A percentile compares a stretch with the other conserved stretches of the same genome.
Conservation (phyloP, 164 flowering plant genomes). For the Kalanchoe fedtschenkoi region DNA sequence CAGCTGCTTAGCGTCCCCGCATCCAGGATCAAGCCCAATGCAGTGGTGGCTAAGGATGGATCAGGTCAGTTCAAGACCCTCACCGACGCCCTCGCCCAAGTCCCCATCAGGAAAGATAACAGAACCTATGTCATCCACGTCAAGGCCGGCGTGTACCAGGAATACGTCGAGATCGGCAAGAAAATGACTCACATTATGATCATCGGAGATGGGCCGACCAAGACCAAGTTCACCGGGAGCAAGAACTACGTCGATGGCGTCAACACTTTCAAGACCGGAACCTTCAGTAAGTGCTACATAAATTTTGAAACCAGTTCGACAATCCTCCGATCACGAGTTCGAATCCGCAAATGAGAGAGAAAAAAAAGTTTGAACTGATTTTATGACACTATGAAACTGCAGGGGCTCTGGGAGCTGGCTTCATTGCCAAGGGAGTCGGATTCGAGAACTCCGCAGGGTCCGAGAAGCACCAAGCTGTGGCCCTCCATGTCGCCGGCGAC, state of each 20-base stretch:
- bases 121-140: slow-evolving; percentile 38
- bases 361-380: too few species aligned
- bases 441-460: slow-evolving; percentile 77
- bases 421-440: slow-evolving; percentile 66
- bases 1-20: slow-evolving; percentile 12
- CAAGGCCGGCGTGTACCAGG: slow-evolving; percentile 64
- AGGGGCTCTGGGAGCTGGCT: slow-evolving; percentile 38
- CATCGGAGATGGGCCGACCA: slow-evolving; percentile 77
- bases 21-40: slow-evolving; percentile 18
- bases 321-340: too few species aligned
- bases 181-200: slow-evolving; percentile 36
- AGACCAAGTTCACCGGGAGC: slow-evolving; percentile 58
- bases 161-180: slow-evolving; percentile 28
- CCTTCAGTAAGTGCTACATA: slow-evolving; percentile 24
- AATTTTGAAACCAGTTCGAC: too few species aligned
- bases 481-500: slow-evolving; percentile 46
- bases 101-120: slow-evolving; percentile 29
- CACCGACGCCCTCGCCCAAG: slow-evolving; percentile 27
- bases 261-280: slow-evolving; percentile 51
- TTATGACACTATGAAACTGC: slow-evolving; percentile 3
- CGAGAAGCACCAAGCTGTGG: slow-evolving; percentile 61
- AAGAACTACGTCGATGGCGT: slow-evolving; percentile 38
- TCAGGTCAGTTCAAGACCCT: slow-evolving; percentile 50
- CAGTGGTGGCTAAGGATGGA: slow-evolving; percentile 68
- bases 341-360: too few species aligned